Conservation (phyloP, 306 rosid species). For the Acacia acuminata region DNA sequence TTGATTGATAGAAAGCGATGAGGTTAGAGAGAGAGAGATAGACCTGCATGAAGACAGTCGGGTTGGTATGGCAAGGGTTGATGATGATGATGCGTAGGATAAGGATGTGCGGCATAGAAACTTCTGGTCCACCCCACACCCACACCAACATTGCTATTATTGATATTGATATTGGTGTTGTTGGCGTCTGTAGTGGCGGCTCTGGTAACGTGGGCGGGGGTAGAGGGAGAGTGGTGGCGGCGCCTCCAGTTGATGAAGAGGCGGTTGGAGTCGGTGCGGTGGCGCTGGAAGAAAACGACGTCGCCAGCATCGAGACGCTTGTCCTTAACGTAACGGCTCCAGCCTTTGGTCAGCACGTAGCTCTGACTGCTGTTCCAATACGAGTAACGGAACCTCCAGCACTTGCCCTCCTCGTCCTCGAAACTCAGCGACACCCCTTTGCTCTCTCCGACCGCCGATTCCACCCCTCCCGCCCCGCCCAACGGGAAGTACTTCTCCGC, state of each 20-base stretch:
- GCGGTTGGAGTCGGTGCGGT: constrained; percentile 53
- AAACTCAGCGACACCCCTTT: constrained; percentile 75
- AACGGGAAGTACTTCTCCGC: constrained; percentile 90
- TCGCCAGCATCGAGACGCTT: constrained; percentile 93
- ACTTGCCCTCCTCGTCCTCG: constrained; percentile 92
- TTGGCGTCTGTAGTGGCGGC: neutral
- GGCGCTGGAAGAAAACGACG: constrained; percentile 72
- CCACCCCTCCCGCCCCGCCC: constrained; percentile 37
- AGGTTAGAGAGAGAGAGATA: neutral
- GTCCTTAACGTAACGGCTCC: constrained; percentile 97
- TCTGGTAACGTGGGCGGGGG: neutral
- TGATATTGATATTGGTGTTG: neutral
- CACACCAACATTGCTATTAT: constrained; percentile 25
- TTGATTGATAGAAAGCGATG: constrained; percentile 9
- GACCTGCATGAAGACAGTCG: constrained; percentile 67
- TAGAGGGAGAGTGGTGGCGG: constrained; percentile 14
- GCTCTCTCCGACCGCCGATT: constrained; percentile 39
- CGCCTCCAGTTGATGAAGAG: constrained; percentile 76
- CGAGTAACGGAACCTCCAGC: constrained; percentile 94
- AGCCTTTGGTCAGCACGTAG: constrained; percentile 89
- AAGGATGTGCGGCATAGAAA: constrained; percentile 74
- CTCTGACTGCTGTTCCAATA: constrained; percentile 99
- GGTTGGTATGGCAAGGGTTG: constrained; percentile 66
- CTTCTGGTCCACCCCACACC: constrained; percentile 60
- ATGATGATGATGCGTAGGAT: constrained; percentile 86